A percentile compares a stretch with the other conserved stretches of the same genome.
phyloP scores from a whole-genome alignment of 2,329 filamentous ascomycete genomes.

The Cytospora piceicola region DNA sequence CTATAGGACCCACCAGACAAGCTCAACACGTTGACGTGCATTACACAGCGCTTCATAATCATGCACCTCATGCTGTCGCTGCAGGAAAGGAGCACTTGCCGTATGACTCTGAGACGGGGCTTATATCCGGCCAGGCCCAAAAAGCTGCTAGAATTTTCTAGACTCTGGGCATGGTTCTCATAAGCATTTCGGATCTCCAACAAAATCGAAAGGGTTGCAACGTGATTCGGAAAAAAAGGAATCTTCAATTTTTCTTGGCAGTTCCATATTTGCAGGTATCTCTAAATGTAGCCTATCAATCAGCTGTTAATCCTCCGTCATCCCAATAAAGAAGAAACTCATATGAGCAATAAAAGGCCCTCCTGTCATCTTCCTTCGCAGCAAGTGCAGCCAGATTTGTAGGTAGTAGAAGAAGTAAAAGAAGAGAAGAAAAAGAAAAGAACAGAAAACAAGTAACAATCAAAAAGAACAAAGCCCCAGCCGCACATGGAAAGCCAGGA shows the following conservation, averaged over 20 bases:
- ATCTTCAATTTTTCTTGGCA: constrained; percentile 23
- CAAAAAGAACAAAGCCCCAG: neutral
- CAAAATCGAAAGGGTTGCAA: neutral
- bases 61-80: constrained; percentile 4
- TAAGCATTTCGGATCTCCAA: neutral
- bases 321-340: constrained; percentile 3
- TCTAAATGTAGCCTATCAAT: constrained; percentile 24
- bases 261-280: constrained; percentile 29
- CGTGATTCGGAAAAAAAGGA: neutral
- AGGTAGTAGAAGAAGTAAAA: constrained; percentile 17
- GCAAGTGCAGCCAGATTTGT: constrained; percentile 11
- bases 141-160: no score
- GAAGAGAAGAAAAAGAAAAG: constrained; percentile 3
- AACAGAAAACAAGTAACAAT: neutral
- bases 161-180: no score
- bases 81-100: neutral
- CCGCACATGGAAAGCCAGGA: constrained; percentile 4
- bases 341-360: neutral
- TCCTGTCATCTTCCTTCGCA: constrained; percentile 8
- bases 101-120: no score
- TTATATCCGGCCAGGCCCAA: neutral
- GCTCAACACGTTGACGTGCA: constrained; percentile 18
- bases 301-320: constrained; percentile 16
- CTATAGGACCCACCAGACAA: constrained; percentile 12
- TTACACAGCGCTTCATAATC: constrained; percentile 6